phyloP scores from a whole-genome alignment of 495 filamentous ascomycete genomes.

The Geoglossum glabrum region DNA sequence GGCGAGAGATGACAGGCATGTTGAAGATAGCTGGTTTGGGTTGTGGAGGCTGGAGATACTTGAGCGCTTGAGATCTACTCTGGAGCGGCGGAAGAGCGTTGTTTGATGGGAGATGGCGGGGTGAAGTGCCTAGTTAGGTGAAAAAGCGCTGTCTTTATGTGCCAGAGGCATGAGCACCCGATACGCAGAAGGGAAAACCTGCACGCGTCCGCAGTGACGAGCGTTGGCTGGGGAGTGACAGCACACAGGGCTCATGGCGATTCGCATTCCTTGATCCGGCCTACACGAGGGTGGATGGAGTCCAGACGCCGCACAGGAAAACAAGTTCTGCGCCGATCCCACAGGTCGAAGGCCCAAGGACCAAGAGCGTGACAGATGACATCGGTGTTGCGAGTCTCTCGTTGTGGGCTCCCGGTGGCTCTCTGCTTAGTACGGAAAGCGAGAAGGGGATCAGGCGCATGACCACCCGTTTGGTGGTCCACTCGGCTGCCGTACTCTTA shows the following conservation, averaged over 20 bases:
- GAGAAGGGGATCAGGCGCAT: no score
- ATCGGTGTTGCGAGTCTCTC: neutral
- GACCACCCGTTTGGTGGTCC: no score
- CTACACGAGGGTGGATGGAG: no score
- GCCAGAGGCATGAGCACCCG: neutral
- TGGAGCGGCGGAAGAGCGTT: no score
- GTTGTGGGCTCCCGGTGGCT: no score
- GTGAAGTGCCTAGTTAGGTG: neutral
- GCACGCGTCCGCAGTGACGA: neutral
- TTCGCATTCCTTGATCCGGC: neutral
- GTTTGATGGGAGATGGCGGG: no score
- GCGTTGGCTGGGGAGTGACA: neutral
- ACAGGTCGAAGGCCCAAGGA: neutral
- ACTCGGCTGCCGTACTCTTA: no score
- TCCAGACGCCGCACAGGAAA: neutral
- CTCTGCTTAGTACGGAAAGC: no score
- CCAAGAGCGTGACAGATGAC: neutral
- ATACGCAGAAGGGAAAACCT: neutral
- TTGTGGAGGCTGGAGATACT: no score
- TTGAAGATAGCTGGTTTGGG: no score
- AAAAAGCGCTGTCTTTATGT: conserved; percentile 1
- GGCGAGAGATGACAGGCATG: conserved; percentile 19
- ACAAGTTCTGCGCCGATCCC: neutral
- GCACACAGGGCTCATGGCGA: neutral
- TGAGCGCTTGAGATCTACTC: no score